Evolutionary conservation across 2,329 filamentous ascomycete genomes (phyloP).

Genomic region (Colletotrichum echinochloae): DNA sequence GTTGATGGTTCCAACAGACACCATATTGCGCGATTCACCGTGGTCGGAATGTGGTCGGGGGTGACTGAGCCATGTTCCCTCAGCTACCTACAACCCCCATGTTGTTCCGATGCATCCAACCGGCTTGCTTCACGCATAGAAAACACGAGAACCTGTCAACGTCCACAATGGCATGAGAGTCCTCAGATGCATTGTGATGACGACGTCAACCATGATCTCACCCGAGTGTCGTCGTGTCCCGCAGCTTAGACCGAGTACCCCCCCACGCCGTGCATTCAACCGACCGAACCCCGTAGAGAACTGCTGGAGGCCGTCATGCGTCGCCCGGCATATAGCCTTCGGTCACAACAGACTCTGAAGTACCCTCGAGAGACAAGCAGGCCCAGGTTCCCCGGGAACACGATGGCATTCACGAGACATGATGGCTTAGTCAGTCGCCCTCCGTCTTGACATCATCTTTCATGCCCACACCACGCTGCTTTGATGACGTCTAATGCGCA

Average conservation of each 20-base stretch:
- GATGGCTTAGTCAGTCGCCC: neutral
- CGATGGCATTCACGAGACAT: constrained; percentile 27
- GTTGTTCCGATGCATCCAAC: no score
- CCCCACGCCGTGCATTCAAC: neutral
- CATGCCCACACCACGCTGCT: constrained; percentile 11
- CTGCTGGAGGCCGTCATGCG: neutral
- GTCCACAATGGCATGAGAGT: neutral
- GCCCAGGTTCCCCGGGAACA: constrained; percentile 1
- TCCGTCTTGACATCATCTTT: constrained; percentile 25
- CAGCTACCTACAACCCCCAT: neutral
- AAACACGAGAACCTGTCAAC: neutral
- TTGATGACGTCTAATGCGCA: constrained; percentile 1
- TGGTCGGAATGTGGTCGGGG: neutral
- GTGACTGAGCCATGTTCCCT: neutral
- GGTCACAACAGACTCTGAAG: neutral
- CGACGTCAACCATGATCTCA: neutral
- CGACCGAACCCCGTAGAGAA: neutral
- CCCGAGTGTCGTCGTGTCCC: neutral
- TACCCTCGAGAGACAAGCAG: neutral
- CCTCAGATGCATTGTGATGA: neutral
- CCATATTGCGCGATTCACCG: neutral
- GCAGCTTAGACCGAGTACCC: neutral
- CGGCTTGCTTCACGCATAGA: no score
- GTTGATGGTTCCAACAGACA: no score
- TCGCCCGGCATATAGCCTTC: neutral